Evolutionary conservation across 805 yeast genomes (phyloP), one percentile per base, ranked within the genome.

Genomic region (Candida nonsorbophila): DNA sequence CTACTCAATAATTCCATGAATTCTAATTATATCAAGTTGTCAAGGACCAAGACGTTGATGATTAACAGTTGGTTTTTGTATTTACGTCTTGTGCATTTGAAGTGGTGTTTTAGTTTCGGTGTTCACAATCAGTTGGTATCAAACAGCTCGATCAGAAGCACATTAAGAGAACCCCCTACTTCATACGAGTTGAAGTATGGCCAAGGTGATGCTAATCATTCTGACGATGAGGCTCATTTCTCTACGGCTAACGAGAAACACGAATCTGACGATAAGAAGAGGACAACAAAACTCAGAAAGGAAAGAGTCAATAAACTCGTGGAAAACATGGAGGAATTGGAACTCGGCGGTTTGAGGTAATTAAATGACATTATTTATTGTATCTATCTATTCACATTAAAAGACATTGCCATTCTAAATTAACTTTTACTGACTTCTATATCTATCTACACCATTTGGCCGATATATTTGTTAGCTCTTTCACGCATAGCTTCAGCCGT

Each of bases 391-490:
- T 10, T 9, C 13, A 22, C 13, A 12, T 22, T 22, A 22, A 7
- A n/a, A n/a, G n/a, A n/a, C n/a, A n/a, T n/a, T n/a, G n/a, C n/a
- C n/a, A n/a, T n/a, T n/a, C n/a, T n/a, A n/a, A n/a, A n/a, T n/a
- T n/a, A n/a, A n/a, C n/a, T n/a, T n/a, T n/a, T n/a, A n/a, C n/a
- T n/a, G n/a, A n/a, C n/a, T n/a, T n/a, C n/a, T n/a, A n/a, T n/a
- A n/a, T n/a, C n/a, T n/a, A n/a, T n/a, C n/a, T 8, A 8, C 10
- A 7, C 84, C 74, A 78, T 77, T 28, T 77, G 68, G 37, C 77
- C 73, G 45, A 82, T 75, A 53, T 68, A 79, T 20, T 69, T 71
- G 24, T 52, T 62, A 20, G 87, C 72, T 32, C 69, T 69, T 26
- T 33, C 46, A 40, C 57, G 67, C 62, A 79, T 74, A 40, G 62